A percentile compares a stretch with the other conserved stretches of the same genome.
These are phyloP conservation scores for Phanerochaete sordida DNA, from an alignment of 768 basidiomycete genomes.

Conservation along the genomic window DNA sequence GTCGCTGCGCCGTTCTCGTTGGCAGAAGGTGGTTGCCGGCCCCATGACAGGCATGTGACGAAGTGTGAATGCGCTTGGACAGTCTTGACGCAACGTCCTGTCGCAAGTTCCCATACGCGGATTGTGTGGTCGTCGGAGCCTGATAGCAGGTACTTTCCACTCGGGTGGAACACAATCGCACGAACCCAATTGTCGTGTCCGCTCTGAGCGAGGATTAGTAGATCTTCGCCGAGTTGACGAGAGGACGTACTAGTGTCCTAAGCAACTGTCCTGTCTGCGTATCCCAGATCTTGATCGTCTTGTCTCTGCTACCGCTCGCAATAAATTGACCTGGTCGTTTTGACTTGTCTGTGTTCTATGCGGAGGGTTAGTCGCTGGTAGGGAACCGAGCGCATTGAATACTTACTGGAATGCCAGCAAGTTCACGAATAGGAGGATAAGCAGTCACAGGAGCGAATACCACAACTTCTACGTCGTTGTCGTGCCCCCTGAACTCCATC, in stretches of 20 bases:
- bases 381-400: not conserved
- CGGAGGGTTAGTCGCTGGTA: conserved; percentile 2
- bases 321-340: conserved; percentile 58
- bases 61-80: conserved; percentile 88
- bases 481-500: conserved; percentile 82
- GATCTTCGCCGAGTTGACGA: not conserved
- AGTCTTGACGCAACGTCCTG: conserved; percentile 81
- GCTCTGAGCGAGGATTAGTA: conserved; percentile 33
- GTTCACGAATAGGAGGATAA: conserved; percentile 72
- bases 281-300: conserved; percentile 92
- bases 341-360: conserved; percentile 46
- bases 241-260: conserved; percentile 58
- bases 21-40: conserved; percentile 45
- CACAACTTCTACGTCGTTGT: conserved; percentile 80
- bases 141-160: conserved; percentile 86
- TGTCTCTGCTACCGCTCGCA: conserved; percentile 86
- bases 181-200: conserved; percentile 93
- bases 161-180: conserved; percentile 84
- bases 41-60: conserved; percentile 81
- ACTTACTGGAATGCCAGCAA: conserved; percentile 67
- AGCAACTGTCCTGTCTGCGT: conserved; percentile 76
- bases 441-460: conserved; percentile 77
- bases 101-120: conserved; percentile 84
- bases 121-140: conserved; percentile 92
- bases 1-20: conserved; percentile 31